These are phyloP conservation scores for Dendrobium nobile DNA, from an alignment of 106 monocot genomes.

Conservation along the genomic window DNA sequence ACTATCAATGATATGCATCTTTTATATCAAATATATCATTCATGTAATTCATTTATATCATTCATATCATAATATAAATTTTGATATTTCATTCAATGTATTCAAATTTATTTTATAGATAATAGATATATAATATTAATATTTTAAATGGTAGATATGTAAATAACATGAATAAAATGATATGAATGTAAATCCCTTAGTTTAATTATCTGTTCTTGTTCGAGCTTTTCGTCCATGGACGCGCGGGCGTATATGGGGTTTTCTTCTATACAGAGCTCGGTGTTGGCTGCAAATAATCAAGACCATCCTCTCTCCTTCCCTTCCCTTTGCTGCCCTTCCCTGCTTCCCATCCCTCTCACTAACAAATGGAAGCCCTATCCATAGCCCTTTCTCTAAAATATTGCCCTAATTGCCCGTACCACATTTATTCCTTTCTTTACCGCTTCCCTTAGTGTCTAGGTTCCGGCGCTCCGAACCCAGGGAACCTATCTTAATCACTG, in stretches of 20 bases:
- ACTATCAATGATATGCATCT: too few relatives aligned
- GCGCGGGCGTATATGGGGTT: not conserved
- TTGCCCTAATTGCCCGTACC: not conserved
- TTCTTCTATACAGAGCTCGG: not conserved
- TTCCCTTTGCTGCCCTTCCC: not conserved
- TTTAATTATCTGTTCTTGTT: not conserved
- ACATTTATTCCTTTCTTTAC: not conserved
- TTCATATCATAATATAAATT: too few relatives aligned
- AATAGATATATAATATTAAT: too few relatives aligned
- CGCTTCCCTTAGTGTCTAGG: not conserved
- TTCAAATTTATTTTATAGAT: too few relatives aligned
- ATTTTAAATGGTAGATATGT: too few relatives aligned
- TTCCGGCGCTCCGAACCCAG: not conserved
- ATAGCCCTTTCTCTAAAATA: not conserved
- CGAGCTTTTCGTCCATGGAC: not conserved
- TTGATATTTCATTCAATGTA: too few relatives aligned
- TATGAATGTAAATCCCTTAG: too few relatives aligned
- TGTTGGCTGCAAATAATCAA: not conserved
- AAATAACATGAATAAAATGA: too few relatives aligned
- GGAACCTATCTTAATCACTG: not conserved
- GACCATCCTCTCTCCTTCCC: not conserved
- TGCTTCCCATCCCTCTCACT: not conserved
- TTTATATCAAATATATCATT: too few relatives aligned
- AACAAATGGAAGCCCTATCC: not conserved
- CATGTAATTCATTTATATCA: too few relatives aligned